A percentile compares a stretch with the other conserved stretches of the same genome.
Conservation (phyloP, 805 yeast species). For the Lachancea mirantina region DNA sequence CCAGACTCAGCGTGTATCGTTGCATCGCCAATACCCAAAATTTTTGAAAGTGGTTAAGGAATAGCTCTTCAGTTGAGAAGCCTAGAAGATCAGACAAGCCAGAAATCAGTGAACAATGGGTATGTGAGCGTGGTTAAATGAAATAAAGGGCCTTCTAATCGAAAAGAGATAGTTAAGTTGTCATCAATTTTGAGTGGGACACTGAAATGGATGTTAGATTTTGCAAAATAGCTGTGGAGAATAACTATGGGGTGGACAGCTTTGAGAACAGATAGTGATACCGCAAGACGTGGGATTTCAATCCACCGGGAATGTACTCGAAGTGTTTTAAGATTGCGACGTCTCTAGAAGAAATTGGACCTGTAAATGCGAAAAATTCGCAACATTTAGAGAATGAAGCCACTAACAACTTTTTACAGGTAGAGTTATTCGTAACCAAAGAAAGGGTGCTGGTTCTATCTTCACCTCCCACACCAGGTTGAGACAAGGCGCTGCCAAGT, state of each 20-base stretch:
- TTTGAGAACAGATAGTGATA: too few species aligned
- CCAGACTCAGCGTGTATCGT: conserved; percentile 1
- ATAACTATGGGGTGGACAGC: too few species aligned
- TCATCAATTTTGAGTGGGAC: too few species aligned
- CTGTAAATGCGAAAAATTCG: too few species aligned
- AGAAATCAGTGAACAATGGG: conserved; percentile 32
- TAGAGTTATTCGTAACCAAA: conserved; percentile 99
- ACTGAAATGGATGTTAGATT: too few species aligned
- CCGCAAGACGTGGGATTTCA: too few species aligned
- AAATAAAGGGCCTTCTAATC: too few species aligned
- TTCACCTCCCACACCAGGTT: conserved; percentile 99
- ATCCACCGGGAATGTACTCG: too few species aligned
- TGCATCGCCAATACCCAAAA: conserved; percentile 4
- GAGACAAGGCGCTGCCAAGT: conserved; percentile 99
- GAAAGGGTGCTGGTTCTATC: conserved; percentile 99
- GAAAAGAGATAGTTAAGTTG: too few species aligned
- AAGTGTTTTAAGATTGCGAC: too few species aligned
- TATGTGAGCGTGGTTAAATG: conserved; percentile 19
- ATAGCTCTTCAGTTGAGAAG: conserved; percentile 1
- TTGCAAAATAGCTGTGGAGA: too few species aligned
- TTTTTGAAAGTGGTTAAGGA: not conserved
- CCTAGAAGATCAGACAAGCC: conserved; percentile 18
- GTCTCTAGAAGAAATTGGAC: too few species aligned
- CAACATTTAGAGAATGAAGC: not conserved
- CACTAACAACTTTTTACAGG: conserved; percentile 41